phyloP scores from a whole-genome alignment of 257 asterid genomes.

The Jasminum sambac region DNA sequence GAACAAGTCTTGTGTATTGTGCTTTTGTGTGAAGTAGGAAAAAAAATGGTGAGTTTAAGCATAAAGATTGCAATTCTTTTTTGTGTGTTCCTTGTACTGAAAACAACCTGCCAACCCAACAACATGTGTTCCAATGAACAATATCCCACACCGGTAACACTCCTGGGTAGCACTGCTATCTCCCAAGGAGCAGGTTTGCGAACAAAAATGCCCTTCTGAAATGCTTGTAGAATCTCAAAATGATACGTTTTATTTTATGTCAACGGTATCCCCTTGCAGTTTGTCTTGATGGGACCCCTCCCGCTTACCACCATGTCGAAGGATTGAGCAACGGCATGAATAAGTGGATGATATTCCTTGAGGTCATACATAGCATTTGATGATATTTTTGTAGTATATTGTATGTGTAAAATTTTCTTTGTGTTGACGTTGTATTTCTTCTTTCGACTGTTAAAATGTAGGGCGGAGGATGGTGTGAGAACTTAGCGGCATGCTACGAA shows the following conservation, averaged over 20 bases:
- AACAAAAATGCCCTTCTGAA: background rate
- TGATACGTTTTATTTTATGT: background rate
- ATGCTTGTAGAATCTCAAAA: background rate
- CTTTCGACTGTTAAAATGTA: background rate
- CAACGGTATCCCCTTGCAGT: conserved; percentile 20
- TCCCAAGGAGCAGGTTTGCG: background rate
- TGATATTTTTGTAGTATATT: no score
- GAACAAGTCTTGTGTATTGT: no score
- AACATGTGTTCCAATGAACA: background rate
- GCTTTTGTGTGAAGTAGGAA: no score
- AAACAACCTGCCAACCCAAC: background rate
- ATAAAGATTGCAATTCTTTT: background rate
- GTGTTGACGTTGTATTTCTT: no score
- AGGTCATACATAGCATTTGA: conserved; percentile 14
- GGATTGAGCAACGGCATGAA: conserved; percentile 30
- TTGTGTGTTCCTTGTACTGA: background rate
- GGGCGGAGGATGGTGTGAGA: conserved; percentile 41
- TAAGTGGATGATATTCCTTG: conserved; percentile 34
- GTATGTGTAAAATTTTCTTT: no score
- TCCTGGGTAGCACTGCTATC: background rate
- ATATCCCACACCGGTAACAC: background rate
- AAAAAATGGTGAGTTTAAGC: no score
- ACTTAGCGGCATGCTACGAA: conserved; percentile 6
- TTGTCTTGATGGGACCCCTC: conserved; percentile 43
- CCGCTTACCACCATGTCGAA: conserved; percentile 27